These are phyloP conservation scores for Candida pini DNA, from an alignment of 805 yeast genomes.

Conservation along the genomic window DNA sequence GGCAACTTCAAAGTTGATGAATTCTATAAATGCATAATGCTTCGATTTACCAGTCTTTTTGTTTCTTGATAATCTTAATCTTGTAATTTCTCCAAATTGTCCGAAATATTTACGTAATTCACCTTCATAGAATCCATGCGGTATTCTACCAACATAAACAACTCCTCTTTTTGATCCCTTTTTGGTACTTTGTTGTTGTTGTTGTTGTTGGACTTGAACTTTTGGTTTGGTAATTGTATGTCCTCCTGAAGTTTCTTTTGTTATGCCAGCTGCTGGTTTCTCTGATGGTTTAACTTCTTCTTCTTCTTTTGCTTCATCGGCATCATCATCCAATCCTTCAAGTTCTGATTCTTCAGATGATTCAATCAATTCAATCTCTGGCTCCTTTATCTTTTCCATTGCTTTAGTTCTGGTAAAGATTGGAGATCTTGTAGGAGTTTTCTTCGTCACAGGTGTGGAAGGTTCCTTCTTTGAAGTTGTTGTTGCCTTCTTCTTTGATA, in stretches of 20 bases:
- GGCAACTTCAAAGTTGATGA: conserved; percentile 69
- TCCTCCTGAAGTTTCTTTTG: conserved; percentile 7
- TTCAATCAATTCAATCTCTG: conserved; percentile 13
- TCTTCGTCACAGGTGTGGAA: conserved; percentile 4
- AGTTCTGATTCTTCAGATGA: conserved; percentile 8
- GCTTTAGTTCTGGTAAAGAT: conserved; percentile 18
- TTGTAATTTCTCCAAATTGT: conserved; percentile 84
- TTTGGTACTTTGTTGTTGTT: conserved; percentile 2
- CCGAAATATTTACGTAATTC: conserved; percentile 75
- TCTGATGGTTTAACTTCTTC: conserved; percentile 2
- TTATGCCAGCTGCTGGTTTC: conserved; percentile 1
- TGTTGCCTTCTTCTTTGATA: not conserved
- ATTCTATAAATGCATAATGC: conserved; percentile 89
- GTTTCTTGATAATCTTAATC: conserved; percentile 79
- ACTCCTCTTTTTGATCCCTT: conserved; percentile 48
- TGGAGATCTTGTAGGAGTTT: conserved; percentile 18
- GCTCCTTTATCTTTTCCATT: conserved; percentile 6
- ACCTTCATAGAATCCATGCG: conserved; percentile 84
- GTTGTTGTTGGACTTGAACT: conserved; percentile 3
- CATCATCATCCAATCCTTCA: conserved; percentile 14
- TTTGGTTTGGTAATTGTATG: conserved; percentile 22
- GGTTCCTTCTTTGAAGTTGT: not conserved
- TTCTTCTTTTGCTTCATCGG: no score
- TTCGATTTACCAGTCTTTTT: conserved; percentile 86
- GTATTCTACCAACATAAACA: conserved; percentile 85